These are phyloP conservation scores for Sporothrix inflata DNA, from an alignment of 2,329 filamentous ascomycete species.

Conservation along the genomic window DNA sequence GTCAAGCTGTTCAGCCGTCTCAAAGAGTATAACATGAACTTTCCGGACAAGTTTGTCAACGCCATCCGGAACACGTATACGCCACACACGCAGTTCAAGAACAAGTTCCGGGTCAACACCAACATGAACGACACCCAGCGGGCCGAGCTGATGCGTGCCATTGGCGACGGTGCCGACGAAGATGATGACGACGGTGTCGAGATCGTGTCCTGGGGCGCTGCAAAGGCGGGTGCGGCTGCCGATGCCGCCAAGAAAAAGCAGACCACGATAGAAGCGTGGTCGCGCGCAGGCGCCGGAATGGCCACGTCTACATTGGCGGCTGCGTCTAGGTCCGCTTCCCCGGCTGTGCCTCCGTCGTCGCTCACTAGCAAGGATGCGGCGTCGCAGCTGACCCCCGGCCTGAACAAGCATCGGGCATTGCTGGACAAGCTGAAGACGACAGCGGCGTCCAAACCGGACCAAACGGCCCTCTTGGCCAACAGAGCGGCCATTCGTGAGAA, in stretches of 20 bases:
- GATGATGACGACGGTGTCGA: conserved; percentile 43
- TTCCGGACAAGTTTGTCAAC: conserved; percentile 54
- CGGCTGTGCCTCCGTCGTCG: conserved; percentile 16
- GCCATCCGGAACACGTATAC: conserved; percentile 71
- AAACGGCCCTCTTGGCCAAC: conserved; percentile 44
- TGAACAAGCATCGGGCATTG: conserved; percentile 50
- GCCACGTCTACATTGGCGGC: neutral
- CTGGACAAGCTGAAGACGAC: conserved; percentile 51
- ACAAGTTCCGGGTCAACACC: conserved; percentile 67
- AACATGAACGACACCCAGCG: conserved; percentile 83
- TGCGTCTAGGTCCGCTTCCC: neutral
- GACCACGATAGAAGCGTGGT: conserved; percentile 36
- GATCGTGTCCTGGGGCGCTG: conserved; percentile 42
- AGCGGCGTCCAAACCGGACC: conserved; percentile 45
- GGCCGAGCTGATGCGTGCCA: conserved; percentile 72
- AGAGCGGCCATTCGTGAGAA: conserved; percentile 69
- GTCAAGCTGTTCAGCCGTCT: conserved; percentile 82
- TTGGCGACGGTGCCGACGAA: conserved; percentile 62
- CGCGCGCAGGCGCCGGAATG: conserved; percentile 18
- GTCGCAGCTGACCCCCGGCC: conserved; percentile 48
- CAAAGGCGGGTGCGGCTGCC: conserved; percentile 21
- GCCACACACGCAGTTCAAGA: conserved; percentile 57
- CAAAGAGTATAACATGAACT: conserved; percentile 73
- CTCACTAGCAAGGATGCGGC: conserved; percentile 53
- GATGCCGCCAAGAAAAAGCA: conserved; percentile 39